Percentiles rank a stretch among this genome's conserved stretches.
Evolutionary conservation across 1,284 basidiomycete genomes (phyloP).

Genomic region (Cronartium ribicola): DNA sequence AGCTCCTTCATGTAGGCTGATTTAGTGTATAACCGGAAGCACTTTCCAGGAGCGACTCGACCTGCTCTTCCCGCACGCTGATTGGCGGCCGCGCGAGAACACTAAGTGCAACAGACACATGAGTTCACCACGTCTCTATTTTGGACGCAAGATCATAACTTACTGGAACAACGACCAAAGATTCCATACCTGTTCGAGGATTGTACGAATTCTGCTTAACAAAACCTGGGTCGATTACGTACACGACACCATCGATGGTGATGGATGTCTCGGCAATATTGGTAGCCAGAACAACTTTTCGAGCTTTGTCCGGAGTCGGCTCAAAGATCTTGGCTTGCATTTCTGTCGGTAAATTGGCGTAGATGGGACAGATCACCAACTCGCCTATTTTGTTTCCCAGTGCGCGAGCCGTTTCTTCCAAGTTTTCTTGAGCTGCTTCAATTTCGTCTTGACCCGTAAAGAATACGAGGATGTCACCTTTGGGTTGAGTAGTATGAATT

Average conservation of each 20-base stretch:
- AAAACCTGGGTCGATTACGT: slow-evolving; percentile 95
- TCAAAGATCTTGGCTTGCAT: slow-evolving; percentile 99
- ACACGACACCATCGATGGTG: slow-evolving; percentile 95
- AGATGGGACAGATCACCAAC: slow-evolving; percentile 92
- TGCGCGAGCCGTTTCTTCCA: slow-evolving; percentile 89
- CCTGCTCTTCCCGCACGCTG: slow-evolving; percentile 95
- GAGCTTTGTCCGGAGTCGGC: slow-evolving; percentile 88
- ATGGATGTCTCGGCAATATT: slow-evolving; percentile 99
- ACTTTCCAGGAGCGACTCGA: slow-evolving; percentile 95
- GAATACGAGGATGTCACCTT: slow-evolving; percentile 97
- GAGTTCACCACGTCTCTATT: background rate
- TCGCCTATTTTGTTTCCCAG: slow-evolving; percentile 94
- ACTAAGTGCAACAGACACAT: slow-evolving; percentile 55
- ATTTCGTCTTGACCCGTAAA: slow-evolving; percentile 99
- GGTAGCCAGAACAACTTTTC: slow-evolving; percentile 90
- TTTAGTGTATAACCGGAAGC: slow-evolving; percentile 75
- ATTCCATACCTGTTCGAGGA: slow-evolving; percentile 93
- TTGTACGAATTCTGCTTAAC: slow-evolving; percentile 98
- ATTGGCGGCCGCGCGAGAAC: slow-evolving; percentile 92
- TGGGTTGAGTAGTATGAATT: slow-evolving; percentile 96
- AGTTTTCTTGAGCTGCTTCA: slow-evolving; percentile 84
- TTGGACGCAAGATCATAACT: slow-evolving; percentile 50
- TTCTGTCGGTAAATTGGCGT: slow-evolving; percentile 94
- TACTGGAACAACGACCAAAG: slow-evolving; percentile 84
- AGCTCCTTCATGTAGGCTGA: slow-evolving; percentile 63